Percentiles rank a stretch among this genome's conserved stretches.
These are phyloP conservation scores for Neoboletus brunneissimus DNA, from an alignment of 768 basidiomycete genomes.

Conservation along the genomic window DNA sequence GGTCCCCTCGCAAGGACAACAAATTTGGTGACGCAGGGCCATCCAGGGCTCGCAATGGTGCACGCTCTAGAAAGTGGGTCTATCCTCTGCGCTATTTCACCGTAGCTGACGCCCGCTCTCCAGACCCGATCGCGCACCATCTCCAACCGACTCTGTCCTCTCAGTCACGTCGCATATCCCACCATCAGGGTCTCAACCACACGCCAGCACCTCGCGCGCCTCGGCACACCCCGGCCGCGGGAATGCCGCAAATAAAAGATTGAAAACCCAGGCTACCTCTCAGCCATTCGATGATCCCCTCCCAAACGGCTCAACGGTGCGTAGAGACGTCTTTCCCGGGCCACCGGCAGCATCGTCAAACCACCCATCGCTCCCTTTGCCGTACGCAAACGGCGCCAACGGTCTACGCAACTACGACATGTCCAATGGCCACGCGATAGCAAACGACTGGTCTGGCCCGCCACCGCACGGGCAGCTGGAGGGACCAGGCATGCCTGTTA, in stretches of 20 bases:
- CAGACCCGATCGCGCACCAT: conserved; percentile 63
- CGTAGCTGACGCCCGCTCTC: conserved; percentile 1
- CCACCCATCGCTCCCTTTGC: conserved; percentile 55
- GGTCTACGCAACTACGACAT: conserved; percentile 42
- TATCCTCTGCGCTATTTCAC: neutral
- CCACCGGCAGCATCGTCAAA: conserved; percentile 48
- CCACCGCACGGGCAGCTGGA: conserved; percentile 57
- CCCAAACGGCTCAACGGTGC: conserved; percentile 38
- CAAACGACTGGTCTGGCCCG: conserved; percentile 49
- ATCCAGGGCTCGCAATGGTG: conserved; percentile 50
- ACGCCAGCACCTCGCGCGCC: conserved; percentile 26
- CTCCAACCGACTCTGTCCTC: conserved; percentile 71
- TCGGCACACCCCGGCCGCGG: conserved; percentile 32
- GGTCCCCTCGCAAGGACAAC: conserved; percentile 63
- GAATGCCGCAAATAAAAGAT: conserved; percentile 42
- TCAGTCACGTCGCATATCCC: conserved; percentile 69
- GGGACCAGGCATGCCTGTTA: conserved; percentile 76
- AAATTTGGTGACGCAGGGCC: conserved; percentile 42
- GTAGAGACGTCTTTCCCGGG: conserved; percentile 43
- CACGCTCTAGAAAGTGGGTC: conserved; percentile 60
- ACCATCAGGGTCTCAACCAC: conserved; percentile 33
- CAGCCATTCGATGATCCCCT: conserved; percentile 41
- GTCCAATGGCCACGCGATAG: conserved; percentile 33
- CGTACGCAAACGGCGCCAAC: conserved; percentile 38
- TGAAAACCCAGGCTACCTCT: conserved; percentile 35